phyloP scores from a whole-genome alignment of 106 monocot species.

The Xerophyta viscosa region DNA sequence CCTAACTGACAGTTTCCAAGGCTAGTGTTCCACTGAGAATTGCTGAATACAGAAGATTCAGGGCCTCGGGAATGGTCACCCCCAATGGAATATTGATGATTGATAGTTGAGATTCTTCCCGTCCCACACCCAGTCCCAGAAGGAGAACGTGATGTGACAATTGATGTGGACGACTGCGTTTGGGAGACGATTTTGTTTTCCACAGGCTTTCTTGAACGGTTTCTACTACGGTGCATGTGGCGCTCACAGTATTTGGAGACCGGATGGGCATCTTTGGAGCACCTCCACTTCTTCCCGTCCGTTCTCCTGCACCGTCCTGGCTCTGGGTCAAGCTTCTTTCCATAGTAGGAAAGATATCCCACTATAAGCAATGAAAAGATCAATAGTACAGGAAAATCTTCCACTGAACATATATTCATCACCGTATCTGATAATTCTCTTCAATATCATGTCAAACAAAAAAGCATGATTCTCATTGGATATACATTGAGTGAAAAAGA shows the following conservation, averaged over 20 bases:
- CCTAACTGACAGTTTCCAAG: neutral
- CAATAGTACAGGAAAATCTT: no score
- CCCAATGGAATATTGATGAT: neutral
- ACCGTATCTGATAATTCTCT: no score
- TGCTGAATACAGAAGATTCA: neutral
- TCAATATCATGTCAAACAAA: no score
- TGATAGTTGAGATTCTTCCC: neutral
- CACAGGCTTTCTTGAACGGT: slow-evolving; percentile 12
- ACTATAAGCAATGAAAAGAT: neutral
- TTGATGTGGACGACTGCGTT: neutral
- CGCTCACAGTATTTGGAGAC: slow-evolving; percentile 6
- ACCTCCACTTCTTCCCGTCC: slow-evolving; percentile 6
- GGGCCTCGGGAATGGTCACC: neutral
- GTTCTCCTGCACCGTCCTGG: slow-evolving; percentile 5
- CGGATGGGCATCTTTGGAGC: slow-evolving; percentile 1
- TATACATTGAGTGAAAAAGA: no score
- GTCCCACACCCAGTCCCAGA: slow-evolving; percentile 1
- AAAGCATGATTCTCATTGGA: no score
- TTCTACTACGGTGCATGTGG: neutral
- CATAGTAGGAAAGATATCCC: slow-evolving; percentile 3
- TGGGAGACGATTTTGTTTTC: neutral
- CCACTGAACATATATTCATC: no score
- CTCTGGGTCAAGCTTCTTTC: slow-evolving; percentile 2
- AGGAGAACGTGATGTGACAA: neutral
- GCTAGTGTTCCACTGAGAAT: neutral